These are phyloP conservation scores for Tremella fuciformis DNA, from an alignment of 768 basidiomycete species.

Conservation along the genomic window DNA sequence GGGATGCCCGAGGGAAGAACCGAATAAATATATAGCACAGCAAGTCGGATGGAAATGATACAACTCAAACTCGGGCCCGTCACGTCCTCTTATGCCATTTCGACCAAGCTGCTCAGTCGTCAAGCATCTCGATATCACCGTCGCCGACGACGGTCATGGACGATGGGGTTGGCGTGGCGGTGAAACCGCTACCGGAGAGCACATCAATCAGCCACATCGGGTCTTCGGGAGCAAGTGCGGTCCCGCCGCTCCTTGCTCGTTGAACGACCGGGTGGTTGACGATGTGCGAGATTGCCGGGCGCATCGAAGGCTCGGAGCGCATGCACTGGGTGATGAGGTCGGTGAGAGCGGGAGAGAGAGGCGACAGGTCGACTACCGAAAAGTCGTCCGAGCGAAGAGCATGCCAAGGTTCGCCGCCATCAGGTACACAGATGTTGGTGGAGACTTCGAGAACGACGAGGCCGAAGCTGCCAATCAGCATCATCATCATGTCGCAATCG, in stretches of 20 bases:
- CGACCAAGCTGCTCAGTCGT: conserved; percentile 3
- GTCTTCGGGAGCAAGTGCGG: conserved; percentile 46
- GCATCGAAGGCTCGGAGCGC: conserved; percentile 31
- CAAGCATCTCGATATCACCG: conserved; percentile 37
- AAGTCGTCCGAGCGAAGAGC: conserved; percentile 87
- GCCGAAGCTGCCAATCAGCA: conserved; percentile 67
- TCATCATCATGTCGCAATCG: conserved; percentile 10
- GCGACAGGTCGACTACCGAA: conserved; percentile 56
- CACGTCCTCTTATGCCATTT: background rate
- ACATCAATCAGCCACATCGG: conserved; percentile 42
- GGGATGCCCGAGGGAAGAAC: too few species aligned
- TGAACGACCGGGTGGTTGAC: conserved; percentile 43
- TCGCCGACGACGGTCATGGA: background rate
- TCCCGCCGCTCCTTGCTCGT: conserved; percentile 39
- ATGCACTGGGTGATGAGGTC: conserved; percentile 50
- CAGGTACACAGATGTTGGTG: conserved; percentile 93
- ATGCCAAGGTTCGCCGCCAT: conserved; percentile 92
- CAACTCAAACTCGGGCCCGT: background rate
- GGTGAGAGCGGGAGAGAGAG: conserved; percentile 45
- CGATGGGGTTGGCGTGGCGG: background rate
- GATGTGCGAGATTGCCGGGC: conserved; percentile 37
- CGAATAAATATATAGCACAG: too few species aligned
- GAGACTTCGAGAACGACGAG: conserved; percentile 94
- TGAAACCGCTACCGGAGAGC: conserved; percentile 27
- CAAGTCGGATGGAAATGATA: too few species aligned